phyloP scores from a whole-genome alignment of 371 early-diverging fungal species.

The Mortierella polycephala region DNA sequence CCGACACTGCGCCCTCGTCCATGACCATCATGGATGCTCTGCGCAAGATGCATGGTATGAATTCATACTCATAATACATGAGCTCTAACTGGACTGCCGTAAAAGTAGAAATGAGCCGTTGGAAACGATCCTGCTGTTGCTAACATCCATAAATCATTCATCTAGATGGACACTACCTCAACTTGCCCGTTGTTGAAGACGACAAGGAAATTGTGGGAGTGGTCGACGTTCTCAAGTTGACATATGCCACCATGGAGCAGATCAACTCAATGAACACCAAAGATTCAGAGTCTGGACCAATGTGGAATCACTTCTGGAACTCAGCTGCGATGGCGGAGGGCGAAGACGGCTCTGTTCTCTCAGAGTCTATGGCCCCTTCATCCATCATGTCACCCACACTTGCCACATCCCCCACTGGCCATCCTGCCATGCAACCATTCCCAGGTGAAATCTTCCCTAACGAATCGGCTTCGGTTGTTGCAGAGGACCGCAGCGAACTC shows the following conservation, averaged over 20 bases:
- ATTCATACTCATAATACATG: no score
- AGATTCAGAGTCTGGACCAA: conserved; percentile 60
- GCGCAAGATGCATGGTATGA: conserved; percentile 92
- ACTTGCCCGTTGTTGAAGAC: conserved; percentile 92
- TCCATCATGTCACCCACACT: conserved; percentile 62
- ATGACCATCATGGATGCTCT: conserved; percentile 93
- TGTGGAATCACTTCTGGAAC: conserved; percentile 70
- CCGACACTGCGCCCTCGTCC: conserved; percentile 88
- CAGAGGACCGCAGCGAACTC: conserved; percentile 59
- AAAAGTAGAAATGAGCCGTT: no score
- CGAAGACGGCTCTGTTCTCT: conserved; percentile 62
- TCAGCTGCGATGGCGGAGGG: conserved; percentile 57
- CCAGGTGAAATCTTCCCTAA: conserved; percentile 62
- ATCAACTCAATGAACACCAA: conserved; percentile 62
- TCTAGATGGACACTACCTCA: conserved; percentile 92
- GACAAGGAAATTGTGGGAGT: conserved; percentile 81
- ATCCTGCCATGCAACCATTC: conserved; percentile 50
- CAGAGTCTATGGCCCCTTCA: conserved; percentile 60
- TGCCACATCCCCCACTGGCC: conserved; percentile 53
- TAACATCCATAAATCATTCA: no score
- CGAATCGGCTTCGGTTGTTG: conserved; percentile 66
- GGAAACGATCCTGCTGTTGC: no score
- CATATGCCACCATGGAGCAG: conserved; percentile 84
- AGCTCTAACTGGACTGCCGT: no score
- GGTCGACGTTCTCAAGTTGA: conserved; percentile 93